phyloP scores from a whole-genome alignment of 495 filamentous ascomycete genomes.

The Pyrenula massariospora region DNA sequence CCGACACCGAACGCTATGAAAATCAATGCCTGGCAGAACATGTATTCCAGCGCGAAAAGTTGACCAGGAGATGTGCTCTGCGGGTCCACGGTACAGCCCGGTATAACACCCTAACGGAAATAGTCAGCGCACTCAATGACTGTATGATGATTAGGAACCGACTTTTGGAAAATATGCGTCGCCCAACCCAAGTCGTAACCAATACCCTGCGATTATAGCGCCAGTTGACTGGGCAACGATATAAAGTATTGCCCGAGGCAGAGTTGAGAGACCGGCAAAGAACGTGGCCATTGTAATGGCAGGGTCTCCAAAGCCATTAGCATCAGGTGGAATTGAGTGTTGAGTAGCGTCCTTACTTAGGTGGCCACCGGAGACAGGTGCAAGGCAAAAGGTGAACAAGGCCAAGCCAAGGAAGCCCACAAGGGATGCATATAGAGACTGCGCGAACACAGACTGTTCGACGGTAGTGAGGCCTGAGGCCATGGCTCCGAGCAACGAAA shows the following conservation, averaged over 20 bases:
- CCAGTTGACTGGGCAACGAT: conserved; percentile 29
- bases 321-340: background rate
- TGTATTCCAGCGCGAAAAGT: conserved; percentile 31
- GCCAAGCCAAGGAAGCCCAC: conserved; percentile 12
- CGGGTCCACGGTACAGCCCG: conserved; percentile 5
- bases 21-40: conserved; percentile 27
- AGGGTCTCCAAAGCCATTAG: conserved; percentile 17
- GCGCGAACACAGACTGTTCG: background rate
- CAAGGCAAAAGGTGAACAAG: conserved; percentile 38
- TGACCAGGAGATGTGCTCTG: conserved; percentile 9
- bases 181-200: background rate
- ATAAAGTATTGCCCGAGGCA: conserved; percentile 33
- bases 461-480: background rate
- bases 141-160: background rate
- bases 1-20: conserved; percentile 38
- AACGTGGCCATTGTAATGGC: conserved; percentile 41
- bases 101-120: conserved; percentile 2
- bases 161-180: background rate
- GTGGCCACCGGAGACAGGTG: conserved; percentile 37
- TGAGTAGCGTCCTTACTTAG: conserved; percentile 6
- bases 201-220: conserved; percentile 28
- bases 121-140: background rate
- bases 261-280: conserved; percentile 33
- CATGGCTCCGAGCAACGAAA: background rate
- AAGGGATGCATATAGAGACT: background rate